A percentile compares a stretch with the other conserved stretches of the same genome.
These are phyloP conservation scores for Globisporangium cederbergense DNA, from an alignment of 352 stramenopile species.

Conservation along the genomic window DNA sequence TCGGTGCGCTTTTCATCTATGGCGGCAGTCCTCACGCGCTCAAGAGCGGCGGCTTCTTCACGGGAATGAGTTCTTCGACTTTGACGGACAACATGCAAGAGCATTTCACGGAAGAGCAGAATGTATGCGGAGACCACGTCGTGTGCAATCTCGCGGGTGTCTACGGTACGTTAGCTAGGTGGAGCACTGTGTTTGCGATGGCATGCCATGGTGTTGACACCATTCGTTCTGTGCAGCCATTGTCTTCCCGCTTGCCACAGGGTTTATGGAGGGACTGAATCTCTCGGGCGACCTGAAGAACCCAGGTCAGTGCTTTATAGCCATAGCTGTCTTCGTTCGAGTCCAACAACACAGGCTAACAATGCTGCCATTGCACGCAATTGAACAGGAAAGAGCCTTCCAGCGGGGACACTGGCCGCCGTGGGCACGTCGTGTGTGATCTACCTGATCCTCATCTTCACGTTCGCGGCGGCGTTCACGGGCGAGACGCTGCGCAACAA, in stretches of 20 bases:
- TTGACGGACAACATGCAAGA: constrained; percentile 44
- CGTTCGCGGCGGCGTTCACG: constrained; percentile 51
- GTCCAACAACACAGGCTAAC: not conserved
- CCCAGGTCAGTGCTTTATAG: constrained; percentile 30
- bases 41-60: constrained; percentile 47
- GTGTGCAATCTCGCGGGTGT: constrained; percentile 43
- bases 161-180: constrained; percentile 30
- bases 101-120: constrained; percentile 34
- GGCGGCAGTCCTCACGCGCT: constrained; percentile 28
- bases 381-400: constrained; percentile 45
- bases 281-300: constrained; percentile 76
- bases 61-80: constrained; percentile 35
- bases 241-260: constrained; percentile 79
- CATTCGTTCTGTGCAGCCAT: constrained; percentile 31
- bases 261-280: constrained; percentile 83
- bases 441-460: constrained; percentile 75
- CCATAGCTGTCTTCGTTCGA: not conserved
- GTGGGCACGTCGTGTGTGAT: constrained; percentile 56
- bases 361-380: constrained; percentile 10
- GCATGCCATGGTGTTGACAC: not conserved
- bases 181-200: no score
- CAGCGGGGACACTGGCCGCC: constrained; percentile 60
- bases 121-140: constrained; percentile 31
- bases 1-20: constrained; percentile 54
- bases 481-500: constrained; percentile 58